Evolutionary conservation across 331 rosid genomes (phyloP), one percentile per base, ranked within the genome.

Genomic region (Quercus phellos): DNA sequence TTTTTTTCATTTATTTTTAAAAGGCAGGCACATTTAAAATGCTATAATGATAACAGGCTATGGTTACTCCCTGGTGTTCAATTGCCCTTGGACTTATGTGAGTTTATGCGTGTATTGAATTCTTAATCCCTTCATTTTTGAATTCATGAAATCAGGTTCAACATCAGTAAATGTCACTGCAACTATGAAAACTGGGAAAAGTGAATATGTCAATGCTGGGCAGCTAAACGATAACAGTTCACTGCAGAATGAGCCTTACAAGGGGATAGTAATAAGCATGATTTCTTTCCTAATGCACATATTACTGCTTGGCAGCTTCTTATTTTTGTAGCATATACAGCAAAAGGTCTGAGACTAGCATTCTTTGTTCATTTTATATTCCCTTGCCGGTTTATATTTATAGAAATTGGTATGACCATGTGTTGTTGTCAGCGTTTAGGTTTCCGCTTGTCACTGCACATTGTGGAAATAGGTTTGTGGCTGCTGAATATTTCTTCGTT

Each of bases 121-220:
- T 80, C 80, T 83, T 12, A 10, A 22, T 85, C 43, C 63, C 51
- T 13, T 59, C 73, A 35, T 32, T 14, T 56, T 29, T 54, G 26
- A 85, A 80, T 61, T 70, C 74, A 55, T 73, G 27, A 22, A 73
- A n/a, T 34, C 64, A 95, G 99, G 99, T 85, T 86, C 98, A 7
- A 79, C 66, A 76, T 79, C 99, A 1, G 96, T 92, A 77, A 95
- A 95, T 79, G 99, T 95, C 51, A 86, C 99, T 24, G 86, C 97
- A 60, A 69, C 89, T 54, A 68, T 85, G 29, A 92, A 89, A 54
- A 84, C 88, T 0, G 90, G 97, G 43, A 86, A 84, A 80, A 92
- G 96, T 68, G 96, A 93, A 78, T 91, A 5, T 70, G 97, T 95
- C 53, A 95, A 90, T 55, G 87, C 99, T 14, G 94, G 97, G 70